Evolutionary conservation across 305 asterid species (phyloP).

Genomic region (Stenogyne calaminthoides): DNA sequence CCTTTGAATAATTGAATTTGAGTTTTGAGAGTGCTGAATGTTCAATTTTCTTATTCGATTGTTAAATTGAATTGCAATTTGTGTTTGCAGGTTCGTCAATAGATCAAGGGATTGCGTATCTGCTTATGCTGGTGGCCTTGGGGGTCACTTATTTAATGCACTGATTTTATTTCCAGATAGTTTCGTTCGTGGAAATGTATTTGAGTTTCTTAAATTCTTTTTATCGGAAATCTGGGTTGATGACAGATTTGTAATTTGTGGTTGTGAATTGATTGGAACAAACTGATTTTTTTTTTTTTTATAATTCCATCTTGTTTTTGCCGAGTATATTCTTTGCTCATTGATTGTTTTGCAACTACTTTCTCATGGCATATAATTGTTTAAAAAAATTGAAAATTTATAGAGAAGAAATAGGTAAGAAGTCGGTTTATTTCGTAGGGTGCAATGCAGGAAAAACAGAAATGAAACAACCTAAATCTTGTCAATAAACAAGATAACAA

Average conservation of each 20-base stretch:
- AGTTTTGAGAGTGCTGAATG: background rate
- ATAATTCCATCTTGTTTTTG: background rate
- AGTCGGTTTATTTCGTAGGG: too few species aligned
- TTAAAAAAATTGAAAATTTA: too few species aligned
- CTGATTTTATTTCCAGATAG: background rate
- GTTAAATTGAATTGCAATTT: background rate
- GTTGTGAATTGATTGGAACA: background rate
- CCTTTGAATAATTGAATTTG: background rate
- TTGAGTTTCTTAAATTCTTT: background rate
- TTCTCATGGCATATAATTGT: too few species aligned
- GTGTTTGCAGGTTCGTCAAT: constrained; percentile 37
- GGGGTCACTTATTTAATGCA: constrained; percentile 50
- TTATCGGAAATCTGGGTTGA: background rate
- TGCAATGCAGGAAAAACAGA: too few species aligned
- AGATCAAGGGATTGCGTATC: constrained; percentile 53
- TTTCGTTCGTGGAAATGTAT: background rate
- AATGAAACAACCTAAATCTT: too few species aligned
- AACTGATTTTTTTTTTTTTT: background rate
- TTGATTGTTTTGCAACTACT: too few species aligned
- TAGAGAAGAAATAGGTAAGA: too few species aligned
- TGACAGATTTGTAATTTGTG: background rate
- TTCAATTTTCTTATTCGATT: background rate
- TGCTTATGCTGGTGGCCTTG: constrained; percentile 48
- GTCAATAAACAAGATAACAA: too few species aligned
- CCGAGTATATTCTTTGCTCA: background rate